A percentile compares a stretch with the other conserved stretches of the same genome.
phyloP scores from a whole-genome alignment of 179 eudicot species.

The Silene noctiflora region DNA sequence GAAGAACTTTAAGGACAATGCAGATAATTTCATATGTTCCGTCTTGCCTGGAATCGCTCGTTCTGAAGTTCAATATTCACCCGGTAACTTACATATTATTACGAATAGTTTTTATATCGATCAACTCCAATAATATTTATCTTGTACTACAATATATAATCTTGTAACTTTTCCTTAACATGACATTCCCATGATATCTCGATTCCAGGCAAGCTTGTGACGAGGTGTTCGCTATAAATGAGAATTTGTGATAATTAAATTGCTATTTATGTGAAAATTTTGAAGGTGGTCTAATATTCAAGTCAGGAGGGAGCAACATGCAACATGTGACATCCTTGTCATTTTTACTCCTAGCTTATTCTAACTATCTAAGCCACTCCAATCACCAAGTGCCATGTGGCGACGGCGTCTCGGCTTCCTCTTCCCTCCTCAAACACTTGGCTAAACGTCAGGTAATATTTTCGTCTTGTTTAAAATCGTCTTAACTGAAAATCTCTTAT shows the following conservation, averaged over 20 bases:
- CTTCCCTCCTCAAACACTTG: constrained; percentile 37
- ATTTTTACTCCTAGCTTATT: constrained; percentile 43
- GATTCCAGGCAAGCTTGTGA: too few species aligned
- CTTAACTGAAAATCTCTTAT: too few species aligned
- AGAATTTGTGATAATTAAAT: not conserved
- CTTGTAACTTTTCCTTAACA: too few species aligned
- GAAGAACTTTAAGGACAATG: constrained; percentile 45
- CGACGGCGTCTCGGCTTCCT: constrained; percentile 40
- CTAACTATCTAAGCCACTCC: constrained; percentile 51
- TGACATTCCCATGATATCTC: too few species aligned
- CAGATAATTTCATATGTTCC: constrained; percentile 45
- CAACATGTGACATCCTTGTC: constrained; percentile 54
- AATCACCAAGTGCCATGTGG: constrained; percentile 57
- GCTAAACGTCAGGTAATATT: constrained; percentile 46
- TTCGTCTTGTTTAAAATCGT: too few species aligned
- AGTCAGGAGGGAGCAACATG: constrained; percentile 57
- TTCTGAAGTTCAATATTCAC: constrained; percentile 46
- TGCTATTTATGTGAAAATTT: not conserved
- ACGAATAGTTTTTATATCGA: too few species aligned
- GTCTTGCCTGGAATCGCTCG: constrained; percentile 41
- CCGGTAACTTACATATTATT: constrained; percentile 26
- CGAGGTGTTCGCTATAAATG: too few species aligned
- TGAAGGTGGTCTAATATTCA: constrained; percentile 48
- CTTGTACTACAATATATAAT: too few species aligned
- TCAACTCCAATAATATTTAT: too few species aligned